A percentile compares a stretch with the other conserved stretches of the same genome.
phyloP scores from a whole-genome alignment of 2,329 filamentous ascomycete genomes.

The Phialocephala subalpina region DNA sequence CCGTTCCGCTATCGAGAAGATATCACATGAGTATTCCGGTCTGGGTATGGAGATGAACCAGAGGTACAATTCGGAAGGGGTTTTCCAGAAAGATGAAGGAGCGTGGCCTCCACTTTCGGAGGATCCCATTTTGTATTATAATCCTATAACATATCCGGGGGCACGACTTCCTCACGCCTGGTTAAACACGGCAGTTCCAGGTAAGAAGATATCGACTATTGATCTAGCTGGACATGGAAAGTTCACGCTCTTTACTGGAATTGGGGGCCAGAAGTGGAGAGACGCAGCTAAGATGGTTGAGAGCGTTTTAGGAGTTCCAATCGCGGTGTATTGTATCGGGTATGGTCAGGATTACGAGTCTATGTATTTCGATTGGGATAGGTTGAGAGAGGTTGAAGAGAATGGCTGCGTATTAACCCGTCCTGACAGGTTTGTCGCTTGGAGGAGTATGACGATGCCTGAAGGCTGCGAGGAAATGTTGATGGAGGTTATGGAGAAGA shows the following conservation, averaged over 20 bases:
- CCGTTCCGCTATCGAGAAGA: too few species aligned
- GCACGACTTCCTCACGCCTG: too few species aligned
- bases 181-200: constrained; percentile 56
- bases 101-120: too few species aligned
- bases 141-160: too few species aligned
- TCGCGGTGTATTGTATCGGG: background rate
- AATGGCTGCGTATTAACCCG: background rate
- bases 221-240: constrained; percentile 63
- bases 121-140: too few species aligned
- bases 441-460: constrained; percentile 18
- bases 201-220: constrained; percentile 58
- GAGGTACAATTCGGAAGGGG: too few species aligned
- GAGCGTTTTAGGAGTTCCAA: background rate
- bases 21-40: too few species aligned
- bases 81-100: too few species aligned
- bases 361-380: background rate
- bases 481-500: background rate
- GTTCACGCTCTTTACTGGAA: constrained; percentile 59
- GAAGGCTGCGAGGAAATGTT: background rate
- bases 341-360: background rate
- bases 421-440: background rate
- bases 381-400: constrained; percentile 44
- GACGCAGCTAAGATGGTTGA: constrained; percentile 38
- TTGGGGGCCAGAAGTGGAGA: constrained; percentile 61
- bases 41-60: too few species aligned